Conservation (phyloP, 2,329 filamentous ascomycete genomes). For the Neonectria coccinea region DNA sequence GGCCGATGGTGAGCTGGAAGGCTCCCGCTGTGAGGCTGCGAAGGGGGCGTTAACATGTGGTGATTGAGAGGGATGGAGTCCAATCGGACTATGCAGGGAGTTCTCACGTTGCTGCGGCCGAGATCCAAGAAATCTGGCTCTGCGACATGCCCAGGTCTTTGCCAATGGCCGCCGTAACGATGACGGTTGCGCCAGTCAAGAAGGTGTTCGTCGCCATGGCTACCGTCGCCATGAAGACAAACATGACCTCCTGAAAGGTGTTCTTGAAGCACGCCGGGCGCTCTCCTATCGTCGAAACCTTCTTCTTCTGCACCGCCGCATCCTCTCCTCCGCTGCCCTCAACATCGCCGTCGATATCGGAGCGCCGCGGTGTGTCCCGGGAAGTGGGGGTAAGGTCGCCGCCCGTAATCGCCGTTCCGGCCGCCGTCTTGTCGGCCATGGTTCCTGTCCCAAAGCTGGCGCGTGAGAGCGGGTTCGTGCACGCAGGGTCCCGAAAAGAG, state of each 20-base stretch:
- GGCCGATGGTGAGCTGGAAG: slow-evolving; percentile 71
- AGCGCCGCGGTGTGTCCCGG: slow-evolving; percentile 18
- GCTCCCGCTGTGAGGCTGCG: slow-evolving; percentile 67
- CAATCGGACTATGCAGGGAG: neutral
- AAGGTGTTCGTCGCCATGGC: slow-evolving; percentile 73
- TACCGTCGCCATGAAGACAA: slow-evolving; percentile 75
- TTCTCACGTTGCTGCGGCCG: slow-evolving; percentile 64
- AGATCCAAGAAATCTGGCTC: slow-evolving; percentile 76
- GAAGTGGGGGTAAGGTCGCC: slow-evolving; percentile 32
- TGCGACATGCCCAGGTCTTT: slow-evolving; percentile 71
- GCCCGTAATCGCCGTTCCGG: slow-evolving; percentile 15
- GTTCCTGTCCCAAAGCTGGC: neutral
- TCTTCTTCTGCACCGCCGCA: slow-evolving; percentile 18
- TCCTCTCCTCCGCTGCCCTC: slow-evolving; percentile 30
- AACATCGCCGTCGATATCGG: slow-evolving; percentile 11
- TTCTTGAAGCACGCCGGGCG: slow-evolving; percentile 71
- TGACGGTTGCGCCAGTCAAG: slow-evolving; percentile 68
- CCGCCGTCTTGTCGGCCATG: slow-evolving; percentile 26
- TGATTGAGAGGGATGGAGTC: neutral
- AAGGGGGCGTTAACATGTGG: neutral
- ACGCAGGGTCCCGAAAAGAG: neutral
- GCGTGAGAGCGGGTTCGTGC: neutral
- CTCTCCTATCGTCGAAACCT: slow-evolving; percentile 42
- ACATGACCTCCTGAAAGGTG: slow-evolving; percentile 72
- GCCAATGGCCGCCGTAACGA: slow-evolving; percentile 72